A percentile compares a stretch with the other conserved stretches of the same genome.
Conservation (phyloP, 164 flowering plant genomes). For the Euptelea pleiosperma region DNA sequence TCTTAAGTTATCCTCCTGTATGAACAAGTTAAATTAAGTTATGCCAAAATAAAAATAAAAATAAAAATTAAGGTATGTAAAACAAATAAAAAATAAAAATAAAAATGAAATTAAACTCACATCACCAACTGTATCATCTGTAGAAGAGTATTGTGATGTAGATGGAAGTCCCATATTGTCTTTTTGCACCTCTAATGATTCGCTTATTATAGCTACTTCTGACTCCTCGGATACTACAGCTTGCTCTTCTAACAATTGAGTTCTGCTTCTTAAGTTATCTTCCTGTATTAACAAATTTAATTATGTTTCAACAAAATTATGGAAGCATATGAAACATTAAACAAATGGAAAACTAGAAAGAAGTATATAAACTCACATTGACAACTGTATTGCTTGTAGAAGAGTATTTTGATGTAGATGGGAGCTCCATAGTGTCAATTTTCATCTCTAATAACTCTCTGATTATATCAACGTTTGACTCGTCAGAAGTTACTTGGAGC, state of each 20-base stretch:
- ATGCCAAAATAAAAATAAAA: neutral
- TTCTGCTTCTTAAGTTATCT: neutral
- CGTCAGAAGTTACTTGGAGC: slow-evolving; percentile 27
- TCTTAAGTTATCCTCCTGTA: slow-evolving; percentile 17
- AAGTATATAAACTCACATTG: slow-evolving; percentile 12
- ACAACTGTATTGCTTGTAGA: neutral
- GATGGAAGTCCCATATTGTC: slow-evolving; percentile 4
- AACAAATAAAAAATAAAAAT: neutral
- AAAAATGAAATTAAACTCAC: slow-evolving; percentile 1
- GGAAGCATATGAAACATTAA: too few relatives aligned
- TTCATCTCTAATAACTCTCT: slow-evolving; percentile 21
- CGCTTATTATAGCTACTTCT: neutral
- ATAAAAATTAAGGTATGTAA: neutral
- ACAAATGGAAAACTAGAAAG: neutral
- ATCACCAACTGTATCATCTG: neutral
- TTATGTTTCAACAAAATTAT: neutral
- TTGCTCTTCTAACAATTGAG: neutral
- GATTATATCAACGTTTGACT: slow-evolving; percentile 25
- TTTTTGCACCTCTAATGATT: neutral
- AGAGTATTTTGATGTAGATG: neutral
- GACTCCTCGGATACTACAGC: neutral
- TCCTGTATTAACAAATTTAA: slow-evolving; percentile 5
- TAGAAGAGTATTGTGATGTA: neutral
- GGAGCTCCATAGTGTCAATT: neutral
- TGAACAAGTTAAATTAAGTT: neutral